Conservation (phyloP, 441 rosid genomes). For the Adansonia madagascariensis region DNA sequence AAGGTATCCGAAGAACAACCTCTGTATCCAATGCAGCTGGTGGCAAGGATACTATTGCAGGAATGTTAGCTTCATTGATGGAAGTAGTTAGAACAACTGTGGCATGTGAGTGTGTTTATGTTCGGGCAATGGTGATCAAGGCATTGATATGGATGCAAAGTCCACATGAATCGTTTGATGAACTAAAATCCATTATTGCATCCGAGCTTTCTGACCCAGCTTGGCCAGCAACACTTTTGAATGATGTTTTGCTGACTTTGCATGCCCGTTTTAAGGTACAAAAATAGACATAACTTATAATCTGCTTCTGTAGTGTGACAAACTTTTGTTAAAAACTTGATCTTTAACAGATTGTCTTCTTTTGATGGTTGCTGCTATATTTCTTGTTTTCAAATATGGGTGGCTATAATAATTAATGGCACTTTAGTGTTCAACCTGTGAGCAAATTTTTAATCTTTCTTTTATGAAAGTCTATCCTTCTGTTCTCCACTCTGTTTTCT, state of each 20-base stretch:
- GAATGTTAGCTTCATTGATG: constrained; percentile 92
- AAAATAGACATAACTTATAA: constrained; percentile 1
- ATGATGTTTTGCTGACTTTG: constrained; percentile 93
- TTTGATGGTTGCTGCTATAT: not conserved
- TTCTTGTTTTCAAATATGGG: not conserved
- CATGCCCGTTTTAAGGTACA: constrained; percentile 99
- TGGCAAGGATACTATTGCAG: constrained; percentile 87
- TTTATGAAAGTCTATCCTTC: not conserved
- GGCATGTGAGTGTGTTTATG: constrained; percentile 99
- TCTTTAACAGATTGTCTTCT: not conserved
- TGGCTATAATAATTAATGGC: not conserved
- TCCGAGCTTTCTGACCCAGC: constrained; percentile 99
- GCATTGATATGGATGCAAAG: constrained; percentile 99
- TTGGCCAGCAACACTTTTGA: constrained; percentile 93
- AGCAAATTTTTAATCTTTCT: not conserved
- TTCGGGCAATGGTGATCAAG: constrained; percentile 98
- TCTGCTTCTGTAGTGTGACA: not conserved
- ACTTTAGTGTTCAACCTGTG: not conserved
- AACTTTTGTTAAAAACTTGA: not conserved
- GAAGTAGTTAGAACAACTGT: constrained; percentile 99
- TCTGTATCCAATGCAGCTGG: constrained; percentile 71
- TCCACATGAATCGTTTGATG: constrained; percentile 94
- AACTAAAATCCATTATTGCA: constrained; percentile 92
- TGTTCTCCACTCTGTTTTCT: not conserved
- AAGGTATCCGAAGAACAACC: constrained; percentile 71